A percentile compares a stretch with the other conserved stretches of the same genome.
Conservation (phyloP, 2,329 filamentous ascomycete species). For the Pezicula neosporulosa region DNA sequence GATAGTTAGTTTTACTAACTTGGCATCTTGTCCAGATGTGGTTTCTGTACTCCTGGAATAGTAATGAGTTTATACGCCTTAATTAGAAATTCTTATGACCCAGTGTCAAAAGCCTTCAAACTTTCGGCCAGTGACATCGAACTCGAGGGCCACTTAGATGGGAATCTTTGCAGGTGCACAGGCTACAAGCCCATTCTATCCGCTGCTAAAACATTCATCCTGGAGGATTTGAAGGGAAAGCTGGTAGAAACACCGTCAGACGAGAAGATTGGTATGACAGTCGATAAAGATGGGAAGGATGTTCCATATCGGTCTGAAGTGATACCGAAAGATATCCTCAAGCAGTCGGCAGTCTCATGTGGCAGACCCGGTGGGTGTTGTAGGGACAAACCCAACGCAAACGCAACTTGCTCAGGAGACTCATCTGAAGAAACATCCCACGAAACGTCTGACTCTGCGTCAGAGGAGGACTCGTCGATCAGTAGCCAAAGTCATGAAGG, state of each 20-base stretch:
- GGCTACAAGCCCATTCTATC: slow-evolving; percentile 91
- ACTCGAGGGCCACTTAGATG: slow-evolving; percentile 76
- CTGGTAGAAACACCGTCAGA: slow-evolving; percentile 62
- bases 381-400: slow-evolving; percentile 57
- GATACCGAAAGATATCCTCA: slow-evolving; percentile 4
- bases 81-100: slow-evolving; percentile 75
- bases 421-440: background rate
- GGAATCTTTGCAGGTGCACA: slow-evolving; percentile 90
- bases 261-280: slow-evolving; percentile 43
- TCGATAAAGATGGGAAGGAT: slow-evolving; percentile 4
- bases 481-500: slow-evolving; percentile 5
- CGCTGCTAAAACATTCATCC: slow-evolving; percentile 83
- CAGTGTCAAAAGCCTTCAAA: slow-evolving; percentile 32
- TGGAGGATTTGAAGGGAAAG: slow-evolving; percentile 34
- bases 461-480: slow-evolving; percentile 10
- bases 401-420: slow-evolving; percentile 69
- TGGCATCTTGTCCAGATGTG: slow-evolving; percentile 12
- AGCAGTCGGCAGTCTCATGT: slow-evolving; percentile 14
- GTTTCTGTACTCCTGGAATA: slow-evolving; percentile 91
- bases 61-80: slow-evolving; percentile 96
- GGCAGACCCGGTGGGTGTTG: slow-evolving; percentile 57
- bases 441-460: slow-evolving; percentile 3
- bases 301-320: slow-evolving; percentile 18
- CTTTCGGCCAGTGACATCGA: slow-evolving; percentile 74
- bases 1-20: background rate